Evolutionary conservation across 225 moss, liverwort and hornwort genomes (phyloP).

Genomic region (Bryoerythrophyllum caledonicum): DNA sequence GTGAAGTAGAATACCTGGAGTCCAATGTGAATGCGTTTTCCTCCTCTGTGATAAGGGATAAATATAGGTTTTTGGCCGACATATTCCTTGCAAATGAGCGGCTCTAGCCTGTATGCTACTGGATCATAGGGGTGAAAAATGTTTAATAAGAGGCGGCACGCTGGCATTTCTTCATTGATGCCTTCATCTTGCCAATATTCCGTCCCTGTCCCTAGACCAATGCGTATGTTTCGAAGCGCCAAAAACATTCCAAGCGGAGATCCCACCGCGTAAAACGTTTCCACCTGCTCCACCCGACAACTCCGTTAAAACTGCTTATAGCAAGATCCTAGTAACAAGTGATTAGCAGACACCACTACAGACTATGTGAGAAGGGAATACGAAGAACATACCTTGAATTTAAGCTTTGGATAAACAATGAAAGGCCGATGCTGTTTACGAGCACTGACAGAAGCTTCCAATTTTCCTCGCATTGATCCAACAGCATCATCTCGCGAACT

Average conservation of each 20-base stretch:
- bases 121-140: constrained; percentile 99
- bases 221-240: constrained; percentile 92
- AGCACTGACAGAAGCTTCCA: constrained; percentile 45
- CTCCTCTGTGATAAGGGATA: constrained; percentile 97
- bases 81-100: constrained; percentile 91
- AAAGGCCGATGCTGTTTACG: constrained; percentile 83
- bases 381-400: constrained; percentile 63
- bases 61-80: constrained; percentile 76
- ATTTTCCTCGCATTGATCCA: constrained; percentile 32
- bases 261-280: constrained; percentile 96
- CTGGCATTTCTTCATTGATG: constrained; percentile 96
- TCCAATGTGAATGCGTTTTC: constrained; percentile 96
- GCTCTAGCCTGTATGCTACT: constrained; percentile 97
- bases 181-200: constrained; percentile 96
- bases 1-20: constrained; percentile 65
- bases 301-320: constrained; percentile 16
- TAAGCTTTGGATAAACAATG: constrained; percentile 85
- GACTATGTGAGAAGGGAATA: constrained; percentile 11
- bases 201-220: constrained; percentile 81
- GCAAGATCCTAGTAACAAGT: constrained; percentile 15
- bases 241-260: constrained; percentile 98
- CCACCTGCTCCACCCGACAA: constrained; percentile 64
- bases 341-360: constrained; percentile 5
- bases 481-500: constrained; percentile 27
- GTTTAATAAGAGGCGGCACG: constrained; percentile 90